Evolutionary conservation across 331 rosid genomes (phyloP).

Genomic region (Telfairia occidentalis): DNA sequence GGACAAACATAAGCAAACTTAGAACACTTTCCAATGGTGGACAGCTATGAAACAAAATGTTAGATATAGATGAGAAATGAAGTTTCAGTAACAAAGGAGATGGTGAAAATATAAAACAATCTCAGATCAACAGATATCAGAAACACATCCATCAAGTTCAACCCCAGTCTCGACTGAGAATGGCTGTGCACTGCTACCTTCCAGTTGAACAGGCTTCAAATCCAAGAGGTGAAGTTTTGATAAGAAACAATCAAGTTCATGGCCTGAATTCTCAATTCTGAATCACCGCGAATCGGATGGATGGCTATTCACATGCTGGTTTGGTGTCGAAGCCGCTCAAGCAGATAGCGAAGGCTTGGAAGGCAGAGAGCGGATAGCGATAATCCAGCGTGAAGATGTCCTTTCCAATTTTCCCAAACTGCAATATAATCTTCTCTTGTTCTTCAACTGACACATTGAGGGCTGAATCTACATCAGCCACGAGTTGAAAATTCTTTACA

Average conservation of each 20-base stretch:
- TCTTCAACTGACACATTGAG: slow-evolving; percentile 53
- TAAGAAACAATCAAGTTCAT: neutral
- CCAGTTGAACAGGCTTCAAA: neutral
- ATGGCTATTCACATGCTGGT: slow-evolving; percentile 65
- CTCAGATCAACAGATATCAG: neutral
- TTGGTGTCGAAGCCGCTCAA: slow-evolving; percentile 83
- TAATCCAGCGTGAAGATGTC: slow-evolving; percentile 81
- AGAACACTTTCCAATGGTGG: neutral
- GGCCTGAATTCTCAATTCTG: neutral
- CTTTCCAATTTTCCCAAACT: slow-evolving; percentile 79
- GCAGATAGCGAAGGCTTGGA: slow-evolving; percentile 70
- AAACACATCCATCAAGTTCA: neutral
- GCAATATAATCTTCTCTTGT: slow-evolving; percentile 62
- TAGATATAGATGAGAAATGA: neutral
- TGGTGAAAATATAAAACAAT: neutral
- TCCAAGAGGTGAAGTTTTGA: neutral
- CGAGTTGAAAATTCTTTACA: slow-evolving; percentile 76
- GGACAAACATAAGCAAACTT: neutral
- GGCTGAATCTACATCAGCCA: slow-evolving; percentile 47
- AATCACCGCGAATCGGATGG: neutral
- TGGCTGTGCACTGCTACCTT: neutral
- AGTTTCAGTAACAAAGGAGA: neutral
- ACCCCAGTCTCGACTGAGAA: neutral
- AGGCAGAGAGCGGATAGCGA: slow-evolving; percentile 67
- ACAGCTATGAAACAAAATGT: neutral